Evolutionary conservation across 306 rosid genomes (phyloP), one percentile per base, ranked within the genome.

Genomic region (Cucumis melo): DNA sequence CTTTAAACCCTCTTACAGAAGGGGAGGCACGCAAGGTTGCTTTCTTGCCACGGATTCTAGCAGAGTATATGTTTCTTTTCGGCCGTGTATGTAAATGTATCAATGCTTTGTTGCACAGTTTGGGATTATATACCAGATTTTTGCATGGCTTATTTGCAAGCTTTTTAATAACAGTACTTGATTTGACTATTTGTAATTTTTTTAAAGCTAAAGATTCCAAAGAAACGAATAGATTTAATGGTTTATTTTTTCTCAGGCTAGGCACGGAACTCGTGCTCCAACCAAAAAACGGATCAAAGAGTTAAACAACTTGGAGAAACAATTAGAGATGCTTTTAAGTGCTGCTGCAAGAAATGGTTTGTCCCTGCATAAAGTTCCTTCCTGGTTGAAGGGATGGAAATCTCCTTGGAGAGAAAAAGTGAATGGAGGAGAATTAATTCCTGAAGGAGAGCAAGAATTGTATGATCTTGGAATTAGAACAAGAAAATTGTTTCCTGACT

Each of bases 211-310:
- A 64, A 42, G 2, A 17, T 64, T 64, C 48, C 48, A 34, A 64
- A 19, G 42, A 53, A 57, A 17, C 8, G 70, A 38, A 17, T 16
- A 42, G 1, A 8, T 21, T 14, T 79, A 55, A 62, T 83, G 77
- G 57, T 32, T 84, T 73, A 66, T 13, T 0, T 51, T 21, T 85
- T 80, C 50, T 53, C 86, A 94, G 98, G 93, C 97, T 16, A 94
- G 98, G 83, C 98, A 94, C 77, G 98, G 98, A 80, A 94, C 98
- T 48, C 96, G 97, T 36, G 76, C 91, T 73, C 98, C 96, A 2
- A 94, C 98, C 1, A 89, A 91, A 84, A 91, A 91, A 79, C 86
- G 96, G 80, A 87, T 88, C 41, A 84, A 53, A 78, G 91, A 90
- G 80, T 62, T 94, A 29, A 86, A 87, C 77, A 83, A 63, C 48